Base-by-base conservation (phyloP, 148 eudicot genomes). In the Chenopodium quinoa region DNA sequence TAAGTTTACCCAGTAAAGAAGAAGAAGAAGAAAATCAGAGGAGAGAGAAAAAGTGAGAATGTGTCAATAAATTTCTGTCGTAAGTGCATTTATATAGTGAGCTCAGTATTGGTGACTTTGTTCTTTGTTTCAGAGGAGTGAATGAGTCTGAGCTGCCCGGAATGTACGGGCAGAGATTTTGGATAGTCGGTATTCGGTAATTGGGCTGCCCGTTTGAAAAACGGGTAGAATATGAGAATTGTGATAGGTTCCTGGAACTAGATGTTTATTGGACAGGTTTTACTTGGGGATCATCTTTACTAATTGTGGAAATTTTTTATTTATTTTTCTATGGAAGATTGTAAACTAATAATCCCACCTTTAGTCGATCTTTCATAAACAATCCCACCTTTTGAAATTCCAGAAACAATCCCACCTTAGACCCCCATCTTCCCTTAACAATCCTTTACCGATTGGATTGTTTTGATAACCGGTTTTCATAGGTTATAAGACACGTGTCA, bases 61-160 rank as follows among this genome's bases (percentile, higher is more conserved):
- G 63, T n/a, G 76, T 22, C 12, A n/a, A 71, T 40, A 19, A 29
- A 11, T 14, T 29, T 68, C 10, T 56, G 50, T 17, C 37, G 63
- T 20, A 63, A 25, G 52, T 74, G 32, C 2, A 25, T 16, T 50
- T 74, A 48, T 48, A 74, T 74, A 74, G 40, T 74, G 75, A 40
- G 31, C 19, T 31, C 9, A 50, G 71, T 29, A 74, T 16, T 72
- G 44, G 50, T 46, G 77, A 74, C 34, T 74, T 10, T 25, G 77
- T 50, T 74, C 77, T 40, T 50, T 37, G 37, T 34, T 34, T 34
- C 37, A 34, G 10, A 74, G 77, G 29, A 74, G 63, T 74, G 77
- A 37, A 63, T 74, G 77, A 37, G 77, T 74, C 80, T 75, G 2
- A 29, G 80, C 80, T 79, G 75, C 65, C 81, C 81, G 60, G 8